Base-by-base conservation (phyloP, 2,329 filamentous ascomycete species). In the Pleurostoma richardsiae region DNA sequence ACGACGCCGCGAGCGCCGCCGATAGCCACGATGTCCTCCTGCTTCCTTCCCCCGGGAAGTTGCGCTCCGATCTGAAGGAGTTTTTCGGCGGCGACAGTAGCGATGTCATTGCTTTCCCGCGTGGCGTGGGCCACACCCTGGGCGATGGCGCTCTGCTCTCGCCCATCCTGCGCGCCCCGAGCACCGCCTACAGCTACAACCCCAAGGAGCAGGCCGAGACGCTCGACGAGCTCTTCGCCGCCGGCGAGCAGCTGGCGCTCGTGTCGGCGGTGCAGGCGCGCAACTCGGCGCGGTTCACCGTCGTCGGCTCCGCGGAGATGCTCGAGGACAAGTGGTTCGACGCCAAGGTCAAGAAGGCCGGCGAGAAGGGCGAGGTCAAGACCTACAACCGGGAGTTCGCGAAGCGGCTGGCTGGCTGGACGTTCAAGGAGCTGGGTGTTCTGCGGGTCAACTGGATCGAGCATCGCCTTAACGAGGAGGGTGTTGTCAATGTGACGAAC, bases 391-490 rank as follows among this genome's bases (percentile, higher is more conserved):
- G 83, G 58, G 88, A 88, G 46, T 97, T 99, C 61, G 87, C 88
- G 26, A 85, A 86, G 69, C 83, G 86, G 59, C 67, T 99, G 47
- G 85, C 87, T n/a, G 86, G 81, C n/a, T 99, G 94, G 94, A 83
- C 91, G 0, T 99, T 99, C 76, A 85, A 95, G 70, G 94, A 99
- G 73, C 80, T 85, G 46, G 94, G 94, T 56, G 89, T 99, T 8
- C 66, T 99, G 56, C 86, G 87, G 58, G 88, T 95, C 58, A 89
- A 89, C 63, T 81, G 78, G 59, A 78, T 97, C 53, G 80, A 90
- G 70, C 94, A 99, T 70, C 84, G 84, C 61, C 70, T 85, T 45
- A 68, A 81, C 55, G 80, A 79, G 56, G 74, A 70, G 49, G 67
- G 66, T 33, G 73, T 67, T n/a, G 62, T 63, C 41, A 77, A 80